Evolutionary conservation across 2,329 filamentous ascomycete species (phyloP).

Genomic region (Cladophialophora yegresii): DNA sequence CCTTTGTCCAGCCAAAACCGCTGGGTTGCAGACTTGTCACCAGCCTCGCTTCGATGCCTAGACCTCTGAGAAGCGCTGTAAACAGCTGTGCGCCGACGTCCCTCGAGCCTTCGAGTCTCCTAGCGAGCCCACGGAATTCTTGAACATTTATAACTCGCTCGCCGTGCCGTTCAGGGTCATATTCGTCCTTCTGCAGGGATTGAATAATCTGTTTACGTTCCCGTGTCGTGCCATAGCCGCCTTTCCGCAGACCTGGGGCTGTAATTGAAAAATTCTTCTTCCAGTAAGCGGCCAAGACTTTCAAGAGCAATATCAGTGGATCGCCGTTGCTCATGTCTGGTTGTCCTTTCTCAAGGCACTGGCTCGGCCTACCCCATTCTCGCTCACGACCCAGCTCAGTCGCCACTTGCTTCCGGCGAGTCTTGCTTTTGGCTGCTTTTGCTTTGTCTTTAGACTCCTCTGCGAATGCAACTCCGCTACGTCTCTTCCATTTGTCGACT

Average conservation of each 20-base stretch:
- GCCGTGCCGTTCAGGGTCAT: conserved; percentile 68
- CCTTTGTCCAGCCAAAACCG: conserved; percentile 87
- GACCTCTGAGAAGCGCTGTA: conserved; percentile 74
- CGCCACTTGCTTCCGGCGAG: conserved; percentile 46
- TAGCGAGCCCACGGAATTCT: conserved; percentile 69
- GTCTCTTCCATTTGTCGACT: conserved; percentile 70
- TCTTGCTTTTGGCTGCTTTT: conserved; percentile 42
- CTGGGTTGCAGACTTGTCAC: conserved; percentile 81
- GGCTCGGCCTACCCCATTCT: conserved; percentile 73
- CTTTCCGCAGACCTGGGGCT: conserved; percentile 79
- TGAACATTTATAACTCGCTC: conserved; percentile 70
- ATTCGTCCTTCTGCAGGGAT: conserved; percentile 64
- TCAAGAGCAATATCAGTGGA: conserved; percentile 74
- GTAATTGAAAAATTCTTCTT: conserved; percentile 77
- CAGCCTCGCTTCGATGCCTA: conserved; percentile 81
- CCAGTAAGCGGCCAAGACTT: conserved; percentile 81
- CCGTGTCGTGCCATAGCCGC: conserved; percentile 80
- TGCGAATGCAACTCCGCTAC: conserved; percentile 61
- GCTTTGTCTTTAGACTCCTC: conserved; percentile 39
- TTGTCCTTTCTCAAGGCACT: conserved; percentile 67
- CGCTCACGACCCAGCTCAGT: conserved; percentile 48
- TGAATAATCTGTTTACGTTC: conserved; percentile 72
- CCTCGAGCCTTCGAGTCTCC: conserved; percentile 73
- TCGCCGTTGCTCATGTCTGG: conserved; percentile 82
- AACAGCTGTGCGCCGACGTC: conserved; percentile 90